Base-by-base conservation (phyloP, 306 rosid species). In the Canavalia ensiformis region DNA sequence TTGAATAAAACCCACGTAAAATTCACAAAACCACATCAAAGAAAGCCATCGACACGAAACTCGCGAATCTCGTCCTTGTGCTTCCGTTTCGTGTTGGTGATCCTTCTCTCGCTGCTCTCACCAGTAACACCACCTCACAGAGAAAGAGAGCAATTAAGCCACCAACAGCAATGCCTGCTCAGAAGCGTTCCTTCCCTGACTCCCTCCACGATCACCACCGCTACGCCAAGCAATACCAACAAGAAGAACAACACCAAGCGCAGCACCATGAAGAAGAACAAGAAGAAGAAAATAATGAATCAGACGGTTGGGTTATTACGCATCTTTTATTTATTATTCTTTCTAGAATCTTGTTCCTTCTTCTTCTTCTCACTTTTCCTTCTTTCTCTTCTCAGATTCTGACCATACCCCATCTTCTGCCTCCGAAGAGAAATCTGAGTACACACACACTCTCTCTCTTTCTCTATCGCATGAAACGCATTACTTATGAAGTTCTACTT, bases 171-270 rank as follows among this genome's bases (percentile, higher is more conserved):
- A 37, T 37, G 95, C 95, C 95, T 67, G 91, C 90, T 3, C 95
- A 91, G 77, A 91, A 91, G 90, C 95, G 95, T 25, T 84, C 89
- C 34, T 45, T 64, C 77, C 70, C 88, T 0, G 88, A 84, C 39
- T 78, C 67, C 66, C 80, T 72, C 51, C 65, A 79, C 70, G 87
- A 80, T 12, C 82, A 79, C 41, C 85, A 64, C 64, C 87, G 79
- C 10, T 85, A 79, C 46, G 66, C 89, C 74, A 88, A 87, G 90
- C 89, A 88, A 85, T 87, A 87, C 83, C 90, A 87, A 10, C 57
- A 49, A 46, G 80, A 10, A 1, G 82, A 4, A 8, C 80, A 18
- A 18, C 25, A 18, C 25, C 25, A 75, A 13, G 81, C 41, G 59
- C 81, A 34, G 8, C 81, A 81, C 3, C 41, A 37, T 2, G 41